Evolutionary conservation across 306 rosid species (phyloP).

Genomic region (Inga oerstediana): DNA sequence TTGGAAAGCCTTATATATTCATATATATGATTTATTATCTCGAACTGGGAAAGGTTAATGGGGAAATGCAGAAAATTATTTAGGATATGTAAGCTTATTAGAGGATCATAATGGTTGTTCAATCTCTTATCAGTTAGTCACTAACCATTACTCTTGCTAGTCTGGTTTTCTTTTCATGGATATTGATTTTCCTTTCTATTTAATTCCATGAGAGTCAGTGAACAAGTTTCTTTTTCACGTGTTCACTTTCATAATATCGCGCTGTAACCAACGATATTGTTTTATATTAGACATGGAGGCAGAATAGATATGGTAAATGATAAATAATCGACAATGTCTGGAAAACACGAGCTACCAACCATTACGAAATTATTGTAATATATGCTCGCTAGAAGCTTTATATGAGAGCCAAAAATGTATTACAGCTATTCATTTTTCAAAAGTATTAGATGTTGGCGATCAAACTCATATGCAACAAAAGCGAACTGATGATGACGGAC

Average conservation of each 20-base stretch:
- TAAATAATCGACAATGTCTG: background rate
- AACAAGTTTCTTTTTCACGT: background rate
- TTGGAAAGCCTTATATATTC: background rate
- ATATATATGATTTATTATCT: background rate
- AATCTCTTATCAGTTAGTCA: background rate
- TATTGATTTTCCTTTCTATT: background rate
- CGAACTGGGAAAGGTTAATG: background rate
- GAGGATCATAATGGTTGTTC: background rate
- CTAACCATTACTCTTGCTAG: background rate
- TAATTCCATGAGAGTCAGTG: background rate
- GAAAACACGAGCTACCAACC: background rate
- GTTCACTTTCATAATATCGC: background rate
- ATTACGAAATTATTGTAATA: background rate
- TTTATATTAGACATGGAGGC: background rate
- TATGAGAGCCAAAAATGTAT: background rate
- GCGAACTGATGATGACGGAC: slow-evolving; percentile 25
- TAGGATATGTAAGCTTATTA: background rate
- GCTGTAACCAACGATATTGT: background rate
- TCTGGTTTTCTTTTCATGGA: background rate
- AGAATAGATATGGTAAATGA: background rate
- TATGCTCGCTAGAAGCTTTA: background rate
- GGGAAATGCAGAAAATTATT: background rate
- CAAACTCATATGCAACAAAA: slow-evolving; percentile 18
- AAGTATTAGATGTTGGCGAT: slow-evolving; percentile 1
- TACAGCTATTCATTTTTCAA: slow-evolving; percentile 7